Evolutionary conservation across 2,329 filamentous ascomycete genomes (phyloP).

Genomic region (Neopestalotiopsis rosae): DNA sequence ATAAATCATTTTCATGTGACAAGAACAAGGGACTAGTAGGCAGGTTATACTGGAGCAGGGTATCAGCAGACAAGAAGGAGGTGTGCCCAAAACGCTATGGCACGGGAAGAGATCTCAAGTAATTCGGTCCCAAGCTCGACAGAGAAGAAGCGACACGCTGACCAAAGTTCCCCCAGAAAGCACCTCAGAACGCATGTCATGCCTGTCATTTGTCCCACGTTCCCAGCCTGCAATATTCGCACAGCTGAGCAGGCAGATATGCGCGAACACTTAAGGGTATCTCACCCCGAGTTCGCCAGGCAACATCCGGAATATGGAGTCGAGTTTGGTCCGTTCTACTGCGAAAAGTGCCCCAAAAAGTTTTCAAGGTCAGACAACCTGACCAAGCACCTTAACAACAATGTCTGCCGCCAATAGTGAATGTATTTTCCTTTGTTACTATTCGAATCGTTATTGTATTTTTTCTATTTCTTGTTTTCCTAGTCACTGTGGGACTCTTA

Average conservation of each 20-base stretch:
- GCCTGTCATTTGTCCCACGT: constrained; percentile 16
- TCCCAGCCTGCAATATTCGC: neutral
- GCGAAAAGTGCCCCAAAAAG: too few species aligned
- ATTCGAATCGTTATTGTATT: neutral
- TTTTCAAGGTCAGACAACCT: constrained; percentile 4
- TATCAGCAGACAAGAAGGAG: neutral
- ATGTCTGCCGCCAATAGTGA: neutral
- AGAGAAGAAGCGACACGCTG: neutral
- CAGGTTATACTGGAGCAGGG: neutral
- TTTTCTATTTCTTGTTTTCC: neutral
- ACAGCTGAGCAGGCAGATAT: constrained; percentile 13
- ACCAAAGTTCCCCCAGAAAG: neutral
- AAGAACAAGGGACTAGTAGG: neutral
- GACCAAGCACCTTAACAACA: constrained; percentile 7
- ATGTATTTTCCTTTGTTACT: neutral
- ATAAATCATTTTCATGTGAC: neutral
- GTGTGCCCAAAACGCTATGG: neutral
- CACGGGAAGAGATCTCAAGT: constrained; percentile 7
- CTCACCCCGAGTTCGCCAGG: neutral
- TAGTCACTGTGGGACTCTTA: neutral
- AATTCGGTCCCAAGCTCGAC: neutral
- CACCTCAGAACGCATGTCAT: constrained; percentile 10
- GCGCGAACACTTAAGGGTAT: neutral
- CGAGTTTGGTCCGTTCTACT: neutral
- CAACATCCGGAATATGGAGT: neutral